phyloP scores from a whole-genome alignment of 805 yeast species.

The Wickerhamiella musiphila region DNA sequence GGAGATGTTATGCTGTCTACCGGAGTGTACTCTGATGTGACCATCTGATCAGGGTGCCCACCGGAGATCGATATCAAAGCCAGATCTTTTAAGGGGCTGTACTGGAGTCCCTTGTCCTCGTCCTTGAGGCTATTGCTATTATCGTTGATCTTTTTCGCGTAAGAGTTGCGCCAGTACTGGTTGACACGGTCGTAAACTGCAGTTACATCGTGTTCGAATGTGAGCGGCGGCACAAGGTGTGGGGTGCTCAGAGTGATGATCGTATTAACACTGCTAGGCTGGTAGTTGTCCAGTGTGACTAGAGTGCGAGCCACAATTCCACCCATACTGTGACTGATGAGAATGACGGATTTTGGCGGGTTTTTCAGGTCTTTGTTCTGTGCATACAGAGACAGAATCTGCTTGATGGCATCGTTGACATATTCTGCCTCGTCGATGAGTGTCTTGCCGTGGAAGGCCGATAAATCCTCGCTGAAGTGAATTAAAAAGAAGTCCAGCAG shows the following conservation, averaged over 20 bases:
- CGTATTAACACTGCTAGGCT: constrained; percentile 57
- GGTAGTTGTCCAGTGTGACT: constrained; percentile 63
- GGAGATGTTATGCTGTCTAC: constrained; percentile 55
- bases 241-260: constrained; percentile 80
- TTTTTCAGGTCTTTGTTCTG: constrained; percentile 17
- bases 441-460: constrained; percentile 92
- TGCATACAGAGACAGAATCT: constrained; percentile 54
- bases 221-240: constrained; percentile 79
- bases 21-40: constrained; percentile 83
- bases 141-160: constrained; percentile 12
- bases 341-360: constrained; percentile 51
- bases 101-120: too few species aligned
- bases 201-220: constrained; percentile 79
- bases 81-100: constrained; percentile 34
- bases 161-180: constrained; percentile 62
- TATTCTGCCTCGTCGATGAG: constrained; percentile 87
- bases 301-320: constrained; percentile 83
- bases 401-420: constrained; percentile 68
- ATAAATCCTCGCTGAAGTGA: constrained; percentile 88
- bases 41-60: constrained; percentile 55
- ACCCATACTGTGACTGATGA: constrained; percentile 93
- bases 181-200: constrained; percentile 58
- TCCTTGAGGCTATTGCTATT: constrained; percentile 2
- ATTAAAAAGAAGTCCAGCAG: constrained; percentile 89
- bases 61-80: constrained; percentile 79